These are phyloP conservation scores for Globisporangium nunn DNA, from an alignment of 352 stramenopile genomes.

Conservation along the genomic window DNA sequence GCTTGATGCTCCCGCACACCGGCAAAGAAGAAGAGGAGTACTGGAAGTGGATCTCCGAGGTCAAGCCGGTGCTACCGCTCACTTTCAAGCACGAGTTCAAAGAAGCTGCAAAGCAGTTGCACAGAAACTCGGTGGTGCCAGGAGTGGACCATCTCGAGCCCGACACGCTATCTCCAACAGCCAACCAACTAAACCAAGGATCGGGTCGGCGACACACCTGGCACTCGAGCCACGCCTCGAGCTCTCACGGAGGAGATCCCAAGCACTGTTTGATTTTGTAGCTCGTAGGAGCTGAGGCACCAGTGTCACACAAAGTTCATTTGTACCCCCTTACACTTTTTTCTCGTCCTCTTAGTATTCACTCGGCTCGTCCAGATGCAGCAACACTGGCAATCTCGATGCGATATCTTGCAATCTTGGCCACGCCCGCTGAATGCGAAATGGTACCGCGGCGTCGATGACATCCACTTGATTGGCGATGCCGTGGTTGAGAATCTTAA, in stretches of 20 bases:
- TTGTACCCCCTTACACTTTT: not conserved
- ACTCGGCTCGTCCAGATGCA: slow-evolving; percentile 5
- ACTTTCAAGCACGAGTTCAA: slow-evolving; percentile 52
- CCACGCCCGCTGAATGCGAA: slow-evolving; percentile 12
- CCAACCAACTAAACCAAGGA: not conserved
- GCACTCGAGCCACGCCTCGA: not conserved
- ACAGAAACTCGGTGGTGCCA: slow-evolving; percentile 7
- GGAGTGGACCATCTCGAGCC: not conserved
- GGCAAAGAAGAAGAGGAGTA: slow-evolving; percentile 53
- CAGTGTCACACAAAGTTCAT: not conserved
- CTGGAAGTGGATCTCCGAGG: slow-evolving; percentile 53
- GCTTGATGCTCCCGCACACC: slow-evolving; percentile 44
- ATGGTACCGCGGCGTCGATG: slow-evolving; percentile 12
- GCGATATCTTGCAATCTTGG: slow-evolving; percentile 8
- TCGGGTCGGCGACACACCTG: slow-evolving; percentile 13
- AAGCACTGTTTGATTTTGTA: slow-evolving; percentile 13
- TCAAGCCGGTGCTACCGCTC: slow-evolving; percentile 30
- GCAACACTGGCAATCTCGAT: slow-evolving; percentile 4
- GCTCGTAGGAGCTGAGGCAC: not conserved
- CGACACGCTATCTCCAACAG: not conserved
- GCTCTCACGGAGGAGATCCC: not conserved
- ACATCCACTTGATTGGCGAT: slow-evolving; percentile 17
- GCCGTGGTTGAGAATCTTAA: slow-evolving; percentile 15
- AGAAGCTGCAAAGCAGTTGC: slow-evolving; percentile 14
- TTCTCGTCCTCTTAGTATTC: slow-evolving; percentile 5